Percentiles rank a stretch among this genome's conserved stretches.
Evolutionary conservation across 78 protist species (phyloP).

Genomic region (Dictyostelium firmibasis): DNA sequence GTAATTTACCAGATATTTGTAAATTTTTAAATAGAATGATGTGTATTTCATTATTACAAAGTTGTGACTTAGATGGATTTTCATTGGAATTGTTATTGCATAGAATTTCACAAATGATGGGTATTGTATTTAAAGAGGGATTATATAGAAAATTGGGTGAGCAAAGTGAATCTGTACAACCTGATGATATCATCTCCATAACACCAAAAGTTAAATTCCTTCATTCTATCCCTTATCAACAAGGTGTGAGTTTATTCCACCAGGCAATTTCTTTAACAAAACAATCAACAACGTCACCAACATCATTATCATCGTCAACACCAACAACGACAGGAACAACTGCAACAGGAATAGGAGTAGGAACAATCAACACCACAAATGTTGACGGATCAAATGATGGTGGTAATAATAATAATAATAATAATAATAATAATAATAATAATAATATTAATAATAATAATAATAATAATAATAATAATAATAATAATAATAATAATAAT

Average conservation of each 20-base stretch:
- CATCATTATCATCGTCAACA: not conserved
- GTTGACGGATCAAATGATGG: not conserved
- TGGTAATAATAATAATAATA: not conserved
- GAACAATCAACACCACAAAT: not conserved
- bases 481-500: not conserved
- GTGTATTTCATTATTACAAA: slow-evolving; percentile 24
- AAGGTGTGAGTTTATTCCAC: slow-evolving; percentile 76
- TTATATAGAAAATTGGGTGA: not conserved
- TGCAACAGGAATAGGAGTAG: no score
- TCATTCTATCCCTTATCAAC: slow-evolving; percentile 73
- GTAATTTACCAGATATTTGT: not conserved
- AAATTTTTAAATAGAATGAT: slow-evolving; percentile 28
- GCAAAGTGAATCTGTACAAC: not conserved
- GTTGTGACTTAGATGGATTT: slow-evolving; percentile 54
- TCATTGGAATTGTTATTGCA: slow-evolving; percentile 38
- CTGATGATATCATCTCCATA: slow-evolving; percentile 1
- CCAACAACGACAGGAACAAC: not conserved
- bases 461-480: not conserved
- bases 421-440: not conserved
- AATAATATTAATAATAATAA: not conserved
- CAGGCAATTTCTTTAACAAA: slow-evolving; percentile 44
- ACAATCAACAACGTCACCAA: not conserved
- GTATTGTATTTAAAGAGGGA: not conserved
- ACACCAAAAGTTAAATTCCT: slow-evolving; percentile 65
- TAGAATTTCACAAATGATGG: slow-evolving; percentile 54